phyloP scores from a whole-genome alignment of 2,329 filamentous ascomycete species.

The Nakataea oryzae region DNA sequence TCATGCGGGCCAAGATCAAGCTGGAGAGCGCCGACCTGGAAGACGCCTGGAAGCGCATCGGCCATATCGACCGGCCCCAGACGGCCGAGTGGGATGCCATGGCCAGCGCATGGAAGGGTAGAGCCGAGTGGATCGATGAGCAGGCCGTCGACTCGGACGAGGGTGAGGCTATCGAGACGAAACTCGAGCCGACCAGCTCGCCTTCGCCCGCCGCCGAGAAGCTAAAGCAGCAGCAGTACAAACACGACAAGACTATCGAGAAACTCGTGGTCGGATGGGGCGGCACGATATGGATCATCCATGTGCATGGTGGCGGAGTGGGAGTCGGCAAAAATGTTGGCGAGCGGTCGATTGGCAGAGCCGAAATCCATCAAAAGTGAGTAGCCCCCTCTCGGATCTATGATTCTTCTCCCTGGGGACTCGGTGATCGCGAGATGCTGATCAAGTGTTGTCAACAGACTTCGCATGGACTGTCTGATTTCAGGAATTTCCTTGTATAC shows the following conservation, averaged over 20 bases:
- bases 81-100: constrained; percentile 89
- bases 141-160: constrained; percentile 66
- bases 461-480: constrained; percentile 95
- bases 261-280: constrained; percentile 92
- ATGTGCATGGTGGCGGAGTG: constrained; percentile 69
- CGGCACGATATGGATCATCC: constrained; percentile 89
- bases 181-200: constrained; percentile 15
- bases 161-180: constrained; percentile 21
- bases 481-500: constrained; percentile 96
- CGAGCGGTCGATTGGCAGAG: constrained; percentile 64
- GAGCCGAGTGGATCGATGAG: constrained; percentile 89
- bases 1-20: constrained; percentile 84
- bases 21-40: constrained; percentile 68
- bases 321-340: constrained; percentile 56
- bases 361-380: constrained; percentile 88
- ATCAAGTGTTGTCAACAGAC: constrained; percentile 30
- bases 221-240: constrained; percentile 37
- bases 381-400: constrained; percentile 18
- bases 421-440: not conserved
- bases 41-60: constrained; percentile 87
- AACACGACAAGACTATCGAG: constrained; percentile 46
- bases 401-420: constrained; percentile 13
- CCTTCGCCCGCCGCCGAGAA: constrained; percentile 35
- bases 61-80: constrained; percentile 81
- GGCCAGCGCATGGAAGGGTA: constrained; percentile 89